Evolutionary conservation across 2,329 filamentous ascomycete genomes (phyloP), one percentile per base, ranked within the genome.

Genomic region (Trichoderma asperellum): DNA sequence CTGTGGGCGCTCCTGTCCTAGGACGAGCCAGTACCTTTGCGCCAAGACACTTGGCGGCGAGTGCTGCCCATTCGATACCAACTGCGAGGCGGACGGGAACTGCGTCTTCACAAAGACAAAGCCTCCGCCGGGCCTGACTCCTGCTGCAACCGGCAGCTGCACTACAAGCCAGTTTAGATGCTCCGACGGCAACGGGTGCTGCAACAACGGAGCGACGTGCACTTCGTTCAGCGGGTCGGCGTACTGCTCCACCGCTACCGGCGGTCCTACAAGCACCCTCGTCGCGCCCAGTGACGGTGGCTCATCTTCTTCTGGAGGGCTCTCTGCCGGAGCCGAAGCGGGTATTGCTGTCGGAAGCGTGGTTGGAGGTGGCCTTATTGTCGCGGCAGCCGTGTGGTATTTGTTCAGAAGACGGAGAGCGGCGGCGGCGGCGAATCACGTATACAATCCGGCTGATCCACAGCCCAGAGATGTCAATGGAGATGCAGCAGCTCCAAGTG

Each of bases 291-390:
- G 52, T 2, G 59, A 37, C 29, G 6, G 5, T 4, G 37, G 29
- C 16, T 69, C 47, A n/a, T 65, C 63, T 8, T 58, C 63, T 16
- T 55, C 47, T 2, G 37, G n/a, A 11, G 58, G 62, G 1, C 58
- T 59, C 7, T 70, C 84, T 1, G 75, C 80, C 1, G 86, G 84
- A 0, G 86, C 85, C 2, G 87, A 85, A 73, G 86, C 84, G 0
- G 87, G 87, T 2, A 84, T 90, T n/a, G 86, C 83, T 6, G 80
- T 85, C 0, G 87, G 86, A 21, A 82, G 85, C 4, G 81, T 84
- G 1, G 75, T 85, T 0, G 84, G 79, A 34, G 81, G 78, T 1
- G 78, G 80, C 4, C 56, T 82, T 6, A 52, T 86, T 16, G 77
- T 86, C 47, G 84, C 80, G 4, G 74, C 74, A 3, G 70, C 82